phyloP scores from a whole-genome alignment of 768 basidiomycete genomes.

The Tulasnella sp. region DNA sequence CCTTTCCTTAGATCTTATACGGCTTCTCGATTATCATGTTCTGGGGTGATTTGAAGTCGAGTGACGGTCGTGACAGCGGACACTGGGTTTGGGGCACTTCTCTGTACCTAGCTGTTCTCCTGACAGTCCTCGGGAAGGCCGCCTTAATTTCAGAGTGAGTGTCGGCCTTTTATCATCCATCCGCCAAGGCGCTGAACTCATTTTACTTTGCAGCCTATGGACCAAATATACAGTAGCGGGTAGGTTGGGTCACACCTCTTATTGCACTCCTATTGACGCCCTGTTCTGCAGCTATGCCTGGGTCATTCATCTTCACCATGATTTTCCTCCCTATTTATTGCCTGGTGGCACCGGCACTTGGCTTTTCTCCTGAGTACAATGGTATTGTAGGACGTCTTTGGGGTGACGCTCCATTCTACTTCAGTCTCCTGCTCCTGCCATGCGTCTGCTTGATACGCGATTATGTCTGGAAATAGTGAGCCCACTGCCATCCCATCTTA shows the following conservation, averaged over 20 bases:
- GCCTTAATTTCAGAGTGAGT: slow-evolving; percentile 96
- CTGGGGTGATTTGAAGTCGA: slow-evolving; percentile 87
- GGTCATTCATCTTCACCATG: slow-evolving; percentile 98
- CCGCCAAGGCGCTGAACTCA: slow-evolving; percentile 18
- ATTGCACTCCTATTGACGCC: not conserved
- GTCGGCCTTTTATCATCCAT: not conserved
- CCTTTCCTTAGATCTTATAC: slow-evolving; percentile 67
- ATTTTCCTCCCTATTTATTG: slow-evolving; percentile 90
- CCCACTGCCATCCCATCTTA: slow-evolving; percentile 37
- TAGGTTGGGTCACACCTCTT: slow-evolving; percentile 42
- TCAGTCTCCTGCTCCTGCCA: slow-evolving; percentile 82
- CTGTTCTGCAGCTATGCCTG: slow-evolving; percentile 76
- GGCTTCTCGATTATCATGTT: slow-evolving; percentile 88
- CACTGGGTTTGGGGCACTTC: slow-evolving; percentile 99
- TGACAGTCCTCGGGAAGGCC: slow-evolving; percentile 97
- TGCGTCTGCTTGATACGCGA: slow-evolving; percentile 84
- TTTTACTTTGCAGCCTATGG: slow-evolving; percentile 72
- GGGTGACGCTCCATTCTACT: slow-evolving; percentile 87
- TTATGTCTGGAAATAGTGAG: slow-evolving; percentile 97
- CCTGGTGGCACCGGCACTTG: slow-evolving; percentile 78
- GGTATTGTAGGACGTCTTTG: slow-evolving; percentile 89
- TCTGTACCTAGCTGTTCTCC: slow-evolving; percentile 87
- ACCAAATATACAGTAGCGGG: slow-evolving; percentile 98
- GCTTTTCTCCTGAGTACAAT: slow-evolving; percentile 88
- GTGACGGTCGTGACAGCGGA: slow-evolving; percentile 80